Evolutionary conservation across 805 yeast genomes (phyloP).

Genomic region (Debaryomyces castellii): DNA sequence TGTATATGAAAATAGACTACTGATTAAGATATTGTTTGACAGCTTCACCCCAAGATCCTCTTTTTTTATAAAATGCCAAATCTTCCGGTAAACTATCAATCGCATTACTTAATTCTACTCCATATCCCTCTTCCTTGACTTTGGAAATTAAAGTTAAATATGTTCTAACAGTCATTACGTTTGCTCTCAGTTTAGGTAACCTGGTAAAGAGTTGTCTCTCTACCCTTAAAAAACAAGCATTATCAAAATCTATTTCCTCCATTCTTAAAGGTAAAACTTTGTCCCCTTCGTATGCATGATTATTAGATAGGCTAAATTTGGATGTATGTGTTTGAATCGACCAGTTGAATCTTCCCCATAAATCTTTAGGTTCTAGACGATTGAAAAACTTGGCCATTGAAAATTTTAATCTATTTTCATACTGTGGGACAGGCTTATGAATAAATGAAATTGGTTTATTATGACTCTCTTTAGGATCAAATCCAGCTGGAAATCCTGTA

Average conservation of each 20-base stretch:
- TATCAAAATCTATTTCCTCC: slow-evolving; percentile 35
- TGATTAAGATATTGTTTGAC: slow-evolving; percentile 27
- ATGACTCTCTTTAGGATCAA: slow-evolving; percentile 57
- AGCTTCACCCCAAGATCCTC: slow-evolving; percentile 39
- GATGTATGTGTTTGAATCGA: slow-evolving; percentile 58
- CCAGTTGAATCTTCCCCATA: slow-evolving; percentile 70
- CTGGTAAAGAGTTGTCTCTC: slow-evolving; percentile 39
- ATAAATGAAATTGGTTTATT: slow-evolving; percentile 56
- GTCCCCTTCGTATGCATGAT: slow-evolving; percentile 35
- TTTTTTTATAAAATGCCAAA: slow-evolving; percentile 35
- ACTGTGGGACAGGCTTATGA: slow-evolving; percentile 75
- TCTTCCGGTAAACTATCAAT: slow-evolving; percentile 40
- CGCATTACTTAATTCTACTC: slow-evolving; percentile 26
- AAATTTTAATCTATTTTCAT: slow-evolving; percentile 50
- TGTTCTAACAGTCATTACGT: slow-evolving; percentile 37
- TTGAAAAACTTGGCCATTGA: slow-evolving; percentile 70
- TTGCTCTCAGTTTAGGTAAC: slow-evolving; percentile 34
- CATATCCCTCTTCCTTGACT: slow-evolving; percentile 33
- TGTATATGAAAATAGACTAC: slow-evolving; percentile 3
- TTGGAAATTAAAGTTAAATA: slow-evolving; percentile 30
- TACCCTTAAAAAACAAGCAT: slow-evolving; percentile 31
- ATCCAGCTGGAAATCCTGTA: slow-evolving; percentile 71
- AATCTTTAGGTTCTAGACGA: slow-evolving; percentile 50
- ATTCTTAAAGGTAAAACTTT: slow-evolving; percentile 15
- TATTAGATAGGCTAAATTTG: slow-evolving; percentile 5